Percentiles rank a stretch among this genome's conserved stretches.
Conservation (phyloP, 1,284 basidiomycete species). For the Sphaerobolus stellatus region DNA sequence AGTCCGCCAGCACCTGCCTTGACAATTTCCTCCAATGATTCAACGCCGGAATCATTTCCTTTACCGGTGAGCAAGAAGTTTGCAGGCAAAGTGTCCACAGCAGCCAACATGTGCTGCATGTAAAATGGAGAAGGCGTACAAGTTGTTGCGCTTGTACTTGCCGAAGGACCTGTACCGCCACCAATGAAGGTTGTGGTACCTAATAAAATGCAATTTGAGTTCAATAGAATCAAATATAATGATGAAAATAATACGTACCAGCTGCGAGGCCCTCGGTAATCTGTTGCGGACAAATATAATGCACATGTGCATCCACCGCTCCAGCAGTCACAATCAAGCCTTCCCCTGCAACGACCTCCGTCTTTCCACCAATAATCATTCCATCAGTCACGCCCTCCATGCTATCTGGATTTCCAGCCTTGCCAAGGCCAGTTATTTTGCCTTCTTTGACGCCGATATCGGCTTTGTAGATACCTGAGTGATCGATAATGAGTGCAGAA, state of each 20-base stretch:
- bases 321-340: conserved; percentile 93
- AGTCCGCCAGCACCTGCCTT: conserved; percentile 87
- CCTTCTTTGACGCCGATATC: conserved; percentile 94
- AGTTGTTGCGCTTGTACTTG: conserved; percentile 91
- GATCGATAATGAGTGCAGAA: conserved; percentile 93
- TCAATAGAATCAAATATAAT: conserved; percentile 17
- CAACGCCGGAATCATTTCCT: conserved; percentile 85
- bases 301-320: conserved; percentile 88
- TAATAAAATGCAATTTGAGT: conserved; percentile 18
- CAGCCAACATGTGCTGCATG: conserved; percentile 83
- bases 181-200: conserved; percentile 85
- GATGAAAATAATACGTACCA: conserved; percentile 30
- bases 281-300: conserved; percentile 94
- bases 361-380: conserved; percentile 83
- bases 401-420: conserved; percentile 94
- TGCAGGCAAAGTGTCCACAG: conserved; percentile 86
- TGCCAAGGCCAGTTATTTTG: conserved; percentile 85
- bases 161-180: conserved; percentile 91
- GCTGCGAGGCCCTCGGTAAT: conserved; percentile 70
- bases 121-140: conserved; percentile 91
- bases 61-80: conserved; percentile 94
- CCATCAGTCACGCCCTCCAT: conserved; percentile 80
- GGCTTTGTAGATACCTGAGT: conserved; percentile 89
- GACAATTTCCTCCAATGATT: conserved; percentile 79
- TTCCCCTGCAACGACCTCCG: conserved; percentile 95